Evolutionary conservation across 148 eudicot genomes (phyloP), one percentile per base, ranked within the genome.

Genomic region (Rhododendron molle): DNA sequence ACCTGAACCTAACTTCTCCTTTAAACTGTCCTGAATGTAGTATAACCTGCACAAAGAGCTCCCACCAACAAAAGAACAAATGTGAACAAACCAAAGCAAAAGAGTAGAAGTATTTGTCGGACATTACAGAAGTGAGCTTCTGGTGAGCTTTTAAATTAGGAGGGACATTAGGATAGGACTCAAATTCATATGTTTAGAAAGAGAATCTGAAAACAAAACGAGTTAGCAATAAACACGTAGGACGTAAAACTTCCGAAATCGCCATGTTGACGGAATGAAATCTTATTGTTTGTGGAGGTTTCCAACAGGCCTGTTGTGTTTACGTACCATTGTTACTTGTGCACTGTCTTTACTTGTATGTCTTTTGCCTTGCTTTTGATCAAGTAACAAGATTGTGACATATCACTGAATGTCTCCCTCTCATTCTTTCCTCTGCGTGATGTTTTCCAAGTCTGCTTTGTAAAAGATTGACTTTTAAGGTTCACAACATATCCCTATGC

Each of bases 1-100:
- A 96, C 99, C 98, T 93, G 90, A 97, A 94, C 87, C 88, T 78
- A 85, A 97, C 98, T 91, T 94, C 96, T 86, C 99, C 99, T 86
- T 87, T 84, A 82, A 97, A 97, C 90, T 97, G 96, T 80, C 89
- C 94, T 26, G 99, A 97, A 52, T 83, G 90, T 83, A 97, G 52
- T 79, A 88, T 28, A 85, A 97, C 94, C 99, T 97, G 86, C 79
- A 88, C 36, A 81, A 47, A 67, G 81, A 85, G 78, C 81, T 84
- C 43, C 74, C 28, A 36, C 74, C 82, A 36, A 43, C 80, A 28
- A 81, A 81, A 40, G 34, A 62, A 56, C 18, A 1, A 26, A 6
- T 6, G 40, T 13, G 74, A 43, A 32, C 56, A 18, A 58, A 52
- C 11, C 34, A 56, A 58, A 43, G 36, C 23, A 76, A 38, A n/a